Percentiles rank a stretch among this genome's conserved stretches.
phyloP scores from a whole-genome alignment of 2,329 filamentous ascomycete species.

The Aspergillus sp. region DNA sequence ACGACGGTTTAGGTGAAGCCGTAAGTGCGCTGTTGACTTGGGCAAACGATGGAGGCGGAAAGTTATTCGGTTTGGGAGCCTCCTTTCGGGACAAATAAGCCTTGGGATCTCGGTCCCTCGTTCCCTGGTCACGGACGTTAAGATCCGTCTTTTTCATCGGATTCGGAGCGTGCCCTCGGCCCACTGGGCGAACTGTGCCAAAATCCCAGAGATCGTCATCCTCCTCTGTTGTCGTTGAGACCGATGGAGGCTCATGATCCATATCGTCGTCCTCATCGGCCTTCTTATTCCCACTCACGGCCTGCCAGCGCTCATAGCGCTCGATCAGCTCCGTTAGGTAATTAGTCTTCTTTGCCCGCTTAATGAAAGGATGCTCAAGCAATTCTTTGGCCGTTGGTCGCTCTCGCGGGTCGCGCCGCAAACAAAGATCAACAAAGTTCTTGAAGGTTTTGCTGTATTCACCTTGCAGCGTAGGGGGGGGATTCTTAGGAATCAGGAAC shows the following conservation, averaged over 20 bases:
- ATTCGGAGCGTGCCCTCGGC: conserved; percentile 64
- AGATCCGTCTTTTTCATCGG: conserved; percentile 78
- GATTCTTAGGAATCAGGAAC: conserved; percentile 94
- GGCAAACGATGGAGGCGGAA: conserved; percentile 59
- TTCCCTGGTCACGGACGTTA: conserved; percentile 65
- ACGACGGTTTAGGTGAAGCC: conserved; percentile 36
- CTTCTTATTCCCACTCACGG: conserved; percentile 69
- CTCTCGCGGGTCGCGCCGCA: conserved; percentile 86
- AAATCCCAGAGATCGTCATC: conserved; percentile 93
- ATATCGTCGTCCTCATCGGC: conserved; percentile 65
- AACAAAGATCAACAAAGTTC: conserved; percentile 78
- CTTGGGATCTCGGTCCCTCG: conserved; percentile 33
- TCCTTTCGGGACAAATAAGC: conserved; percentile 24
- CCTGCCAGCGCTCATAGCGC: conserved; percentile 81
- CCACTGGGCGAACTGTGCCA: conserved; percentile 85
- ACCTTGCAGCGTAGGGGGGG: conserved; percentile 76
- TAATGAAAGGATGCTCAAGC: conserved; percentile 85
- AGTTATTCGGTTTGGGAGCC: conserved; percentile 33
- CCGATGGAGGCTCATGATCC: conserved; percentile 39
- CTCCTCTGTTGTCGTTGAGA: conserved; percentile 52
- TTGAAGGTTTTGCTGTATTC: conserved; percentile 82
- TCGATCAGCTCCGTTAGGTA: conserved; percentile 96
- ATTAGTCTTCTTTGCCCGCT: conserved; percentile 90
- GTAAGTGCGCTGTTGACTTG: conserved; percentile 49
- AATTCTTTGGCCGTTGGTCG: conserved; percentile 83